Percentiles rank a stretch among this genome's conserved stretches.
These are phyloP conservation scores for Musa beccarii DNA, from an alignment of 176 grass and related monocot species.

Conservation along the genomic window DNA sequence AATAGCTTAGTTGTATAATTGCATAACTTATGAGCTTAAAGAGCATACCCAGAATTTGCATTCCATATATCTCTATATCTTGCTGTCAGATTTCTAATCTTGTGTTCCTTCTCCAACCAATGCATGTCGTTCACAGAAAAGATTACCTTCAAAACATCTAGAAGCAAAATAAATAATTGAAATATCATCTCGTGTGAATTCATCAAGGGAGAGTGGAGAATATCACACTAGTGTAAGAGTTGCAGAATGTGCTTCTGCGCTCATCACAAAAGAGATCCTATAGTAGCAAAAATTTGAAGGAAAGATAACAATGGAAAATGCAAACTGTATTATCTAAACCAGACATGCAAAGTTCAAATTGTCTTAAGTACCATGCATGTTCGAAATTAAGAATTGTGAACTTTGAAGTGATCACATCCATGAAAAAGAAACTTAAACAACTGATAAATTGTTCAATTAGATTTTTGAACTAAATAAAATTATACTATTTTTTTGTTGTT, in stretches of 20 bases:
- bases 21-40: background rate
- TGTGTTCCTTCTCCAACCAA: conserved; percentile 64
- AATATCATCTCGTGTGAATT: conserved; percentile 14
- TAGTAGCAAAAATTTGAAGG: background rate
- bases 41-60: conserved; percentile 46
- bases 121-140: conserved; percentile 47
- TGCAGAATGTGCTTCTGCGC: background rate
- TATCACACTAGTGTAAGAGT: background rate
- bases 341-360: no score
- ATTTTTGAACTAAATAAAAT: no score
- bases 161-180: conserved; percentile 7
- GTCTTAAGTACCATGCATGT: no score
- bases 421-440: no score
- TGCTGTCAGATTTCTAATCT: conserved; percentile 56
- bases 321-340: no score
- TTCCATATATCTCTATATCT: conserved; percentile 88
- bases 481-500: no score
- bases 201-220: background rate
- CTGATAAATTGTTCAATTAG: no score
- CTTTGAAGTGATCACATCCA: no score
- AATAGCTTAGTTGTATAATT: conserved; percentile 6
- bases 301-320: background rate
- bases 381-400: no score
- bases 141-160: conserved; percentile 47
- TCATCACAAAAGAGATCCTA: background rate